Evolutionary conservation across 768 basidiomycete species (phyloP).

Genomic region (Russula foetens): DNA sequence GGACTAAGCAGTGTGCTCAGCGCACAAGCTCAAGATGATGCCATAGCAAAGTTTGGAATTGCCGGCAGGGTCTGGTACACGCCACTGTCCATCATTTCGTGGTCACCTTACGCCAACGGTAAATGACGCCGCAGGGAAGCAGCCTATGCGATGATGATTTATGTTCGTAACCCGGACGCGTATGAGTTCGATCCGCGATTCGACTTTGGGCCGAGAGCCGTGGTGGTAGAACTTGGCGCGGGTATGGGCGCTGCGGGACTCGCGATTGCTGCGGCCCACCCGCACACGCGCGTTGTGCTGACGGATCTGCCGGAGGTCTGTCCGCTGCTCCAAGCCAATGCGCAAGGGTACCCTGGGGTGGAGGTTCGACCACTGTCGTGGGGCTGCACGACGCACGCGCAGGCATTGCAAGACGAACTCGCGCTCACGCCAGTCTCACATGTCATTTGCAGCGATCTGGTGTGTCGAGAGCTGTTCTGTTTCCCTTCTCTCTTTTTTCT

Average conservation of each 20-base stretch:
- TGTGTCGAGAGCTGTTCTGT: constrained; percentile 36
- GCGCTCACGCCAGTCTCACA: constrained; percentile 39
- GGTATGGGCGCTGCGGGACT: constrained; percentile 60
- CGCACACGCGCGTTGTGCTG: constrained; percentile 32
- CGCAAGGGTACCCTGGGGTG: constrained; percentile 21
- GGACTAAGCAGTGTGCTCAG: constrained; percentile 23
- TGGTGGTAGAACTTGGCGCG: constrained; percentile 71
- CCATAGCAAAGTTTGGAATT: constrained; percentile 70
- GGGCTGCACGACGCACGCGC: constrained; percentile 47
- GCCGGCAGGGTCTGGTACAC: constrained; percentile 75
- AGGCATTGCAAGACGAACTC: constrained; percentile 34
- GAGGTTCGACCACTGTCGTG: constrained; percentile 58
- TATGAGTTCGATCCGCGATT: constrained; percentile 47
- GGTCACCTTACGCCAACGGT: constrained; percentile 34
- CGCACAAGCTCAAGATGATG: constrained; percentile 38
- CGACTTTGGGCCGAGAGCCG: constrained; percentile 31
- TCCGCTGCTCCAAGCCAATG: constrained; percentile 39
- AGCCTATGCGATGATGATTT: constrained; percentile 50
- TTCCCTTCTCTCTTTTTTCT: background rate
- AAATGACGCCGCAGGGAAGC: constrained; percentile 51
- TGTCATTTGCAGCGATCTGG: constrained; percentile 79
- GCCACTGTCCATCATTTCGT: constrained; percentile 14
- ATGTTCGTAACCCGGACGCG: constrained; percentile 35
- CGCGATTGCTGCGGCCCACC: constrained; percentile 22
- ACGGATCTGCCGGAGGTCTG: constrained; percentile 79